Base-by-base conservation (phyloP, 1,284 basidiomycete genomes). In the Pseudozyma sp. region DNA sequence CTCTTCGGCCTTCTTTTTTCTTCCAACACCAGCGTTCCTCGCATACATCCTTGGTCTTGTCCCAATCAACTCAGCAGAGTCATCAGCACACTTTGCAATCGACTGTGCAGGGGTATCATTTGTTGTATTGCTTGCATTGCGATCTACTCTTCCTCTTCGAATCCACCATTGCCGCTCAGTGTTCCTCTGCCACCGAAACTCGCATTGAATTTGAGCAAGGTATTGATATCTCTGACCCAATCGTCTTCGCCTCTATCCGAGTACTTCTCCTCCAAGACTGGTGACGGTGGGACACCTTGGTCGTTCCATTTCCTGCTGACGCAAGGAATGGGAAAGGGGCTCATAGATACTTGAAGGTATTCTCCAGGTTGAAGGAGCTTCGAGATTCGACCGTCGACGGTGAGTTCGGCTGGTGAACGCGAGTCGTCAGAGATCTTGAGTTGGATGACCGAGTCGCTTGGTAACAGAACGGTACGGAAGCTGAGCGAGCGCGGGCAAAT, bases 141-240 rank as follows among this genome's bases (percentile, higher is more conserved):
- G 14, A 25, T 16, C 25, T 53, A 53, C 7, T 75, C 67, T 19
- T 71, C 73, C 51, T 78, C 76, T 14, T 77, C 75, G 25, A 69
- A 76, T 0, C 73, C 66, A 2, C 76, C 77, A 40, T 77, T 69
- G 10, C 77, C 76, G 21, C 77, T 60, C 8, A 82, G 62, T 31
- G 78, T 69, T 16, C 79, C 80, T 31, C 80, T 53, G 1, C 79
- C 80, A n/a, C 74, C 76, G 47, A 85, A 85, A 38, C 71, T 75
- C 1, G 82, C 81, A 60, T 86, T 85, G 58, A 85, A 85, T 49
- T 81, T 81, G 39, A 87, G 77, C 70, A 86, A 72, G 6, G 78
- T 79, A 50, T 97, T 97, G 86, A 98, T 97, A 85, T 98, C 96
- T 67, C 93, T 88, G 21, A 97, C 94, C 95, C 95, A 98, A 79